A percentile compares a stretch with the other conserved stretches of the same genome.
phyloP scores from a whole-genome alignment of 1,139 yeast genomes.

The Pichia sp. region DNA sequence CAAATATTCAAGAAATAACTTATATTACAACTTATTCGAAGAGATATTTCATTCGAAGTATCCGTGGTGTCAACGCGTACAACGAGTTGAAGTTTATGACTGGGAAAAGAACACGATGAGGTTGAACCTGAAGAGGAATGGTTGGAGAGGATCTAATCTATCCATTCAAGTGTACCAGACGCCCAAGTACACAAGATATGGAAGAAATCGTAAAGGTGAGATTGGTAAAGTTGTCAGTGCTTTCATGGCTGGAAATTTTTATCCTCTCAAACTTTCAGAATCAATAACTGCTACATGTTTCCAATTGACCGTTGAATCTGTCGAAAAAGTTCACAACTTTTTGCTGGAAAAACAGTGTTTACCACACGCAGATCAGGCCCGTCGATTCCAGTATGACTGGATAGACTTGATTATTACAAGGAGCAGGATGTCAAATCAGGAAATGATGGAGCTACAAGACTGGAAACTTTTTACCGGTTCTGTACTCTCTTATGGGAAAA shows the following conservation, averaged over 20 bases:
- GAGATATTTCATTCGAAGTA: constrained; percentile 7
- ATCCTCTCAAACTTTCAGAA: not conserved
- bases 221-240: not conserved
- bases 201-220: not conserved
- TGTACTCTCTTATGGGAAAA: constrained; percentile 6
- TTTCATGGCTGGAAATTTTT: too few relatives aligned
- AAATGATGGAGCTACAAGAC: not conserved
- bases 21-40: constrained; percentile 2
- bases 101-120: not conserved
- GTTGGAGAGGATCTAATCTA: not conserved
- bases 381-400: constrained; percentile 4
- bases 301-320: constrained; percentile 1
- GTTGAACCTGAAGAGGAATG: not conserved
- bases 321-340: not conserved
- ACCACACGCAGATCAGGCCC: not conserved
- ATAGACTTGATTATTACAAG: constrained; percentile 1
- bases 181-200: not conserved
- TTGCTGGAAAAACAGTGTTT: not conserved
- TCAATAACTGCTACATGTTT: constrained; percentile 1
- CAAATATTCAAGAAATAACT: not conserved
- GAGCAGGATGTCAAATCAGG: not conserved
- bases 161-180: not conserved
- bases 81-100: constrained; percentile 2
- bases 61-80: constrained; percentile 5
- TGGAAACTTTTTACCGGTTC: constrained; percentile 1